Evolutionary conservation across 2,329 filamentous ascomycete species (phyloP).

Genomic region (Penicillium sp.): DNA sequence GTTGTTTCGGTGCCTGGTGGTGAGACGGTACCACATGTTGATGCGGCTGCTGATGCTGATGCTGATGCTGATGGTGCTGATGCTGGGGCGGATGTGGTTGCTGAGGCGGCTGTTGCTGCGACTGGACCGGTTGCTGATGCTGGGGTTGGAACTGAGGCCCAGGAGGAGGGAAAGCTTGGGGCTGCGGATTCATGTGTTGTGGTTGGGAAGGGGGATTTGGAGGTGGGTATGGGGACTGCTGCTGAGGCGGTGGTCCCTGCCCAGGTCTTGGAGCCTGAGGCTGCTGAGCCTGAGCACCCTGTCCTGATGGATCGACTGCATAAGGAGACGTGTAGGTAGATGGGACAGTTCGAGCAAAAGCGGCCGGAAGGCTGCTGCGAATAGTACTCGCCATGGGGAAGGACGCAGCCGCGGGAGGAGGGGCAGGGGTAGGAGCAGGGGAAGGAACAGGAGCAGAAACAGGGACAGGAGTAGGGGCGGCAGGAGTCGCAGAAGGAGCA

Average conservation of each 20-base stretch:
- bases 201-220: slow-evolving; percentile 23
- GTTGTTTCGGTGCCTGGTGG: slow-evolving; percentile 26
- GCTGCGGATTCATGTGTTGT: slow-evolving; percentile 20
- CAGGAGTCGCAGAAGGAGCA: slow-evolving; percentile 1
- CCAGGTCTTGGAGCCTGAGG: slow-evolving; percentile 24
- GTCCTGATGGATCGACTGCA: slow-evolving; percentile 37
- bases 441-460: slow-evolving; percentile 19
- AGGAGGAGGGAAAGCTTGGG: slow-evolving; percentile 19
- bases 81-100: slow-evolving; percentile 23
- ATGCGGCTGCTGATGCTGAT: slow-evolving; percentile 18
- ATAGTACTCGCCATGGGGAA: slow-evolving; percentile 39
- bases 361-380: slow-evolving; percentile 40
- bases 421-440: slow-evolving; percentile 15
- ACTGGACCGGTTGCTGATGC: slow-evolving; percentile 12
- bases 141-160: slow-evolving; percentile 16
- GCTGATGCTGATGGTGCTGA: slow-evolving; percentile 22
- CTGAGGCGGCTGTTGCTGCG: slow-evolving; percentile 23
- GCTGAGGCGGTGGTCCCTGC: slow-evolving; percentile 24
- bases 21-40: slow-evolving; percentile 10
- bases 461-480: slow-evolving; percentile 12
- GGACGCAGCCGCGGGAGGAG: slow-evolving; percentile 24
- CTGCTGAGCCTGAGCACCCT: slow-evolving; percentile 31
- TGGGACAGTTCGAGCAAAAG: slow-evolving; percentile 37
- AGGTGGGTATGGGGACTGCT: slow-evolving; percentile 25
- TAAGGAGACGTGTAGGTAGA: slow-evolving; percentile 45